Evolutionary conservation across 2,329 filamentous ascomycete genomes (phyloP), one percentile per base, ranked within the genome.

Genomic region (Xylaria arbuscula): DNA sequence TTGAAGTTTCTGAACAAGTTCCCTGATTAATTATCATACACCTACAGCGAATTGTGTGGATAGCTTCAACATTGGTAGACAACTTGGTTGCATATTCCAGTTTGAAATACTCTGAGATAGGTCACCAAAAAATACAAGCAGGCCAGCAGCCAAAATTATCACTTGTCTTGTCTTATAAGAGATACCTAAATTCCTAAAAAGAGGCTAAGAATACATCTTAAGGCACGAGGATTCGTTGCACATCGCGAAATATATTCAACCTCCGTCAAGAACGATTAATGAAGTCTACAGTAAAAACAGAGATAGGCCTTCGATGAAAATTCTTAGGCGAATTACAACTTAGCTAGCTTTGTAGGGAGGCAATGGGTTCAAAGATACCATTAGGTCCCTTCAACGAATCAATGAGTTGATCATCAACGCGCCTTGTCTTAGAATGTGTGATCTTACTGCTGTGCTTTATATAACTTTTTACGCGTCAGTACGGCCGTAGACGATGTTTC

Each of bases 301-400:
- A 45, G 36, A 28, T 7, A 45, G 17, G 17, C 13, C 22, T 45
- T 45, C 40, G 28, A 22, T 51, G 32, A 40, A 54, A 15, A 22
- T 4, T 55, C 22, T 54, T 15, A 22, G 19, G 40, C 54, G 62
- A 34, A 54, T 59, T 11, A 38, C 28, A 24, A 15, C 42, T 50
- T 62, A 19, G 32, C 56, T 24, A 45, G 28, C 38, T 48, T 58
- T 54, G 61, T 53, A 47, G 38, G 36, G 53, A 28, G 22, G 48
- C 19, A 61, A 24, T 36, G 51, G 53, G 48, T 57, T 22, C 34
- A 22, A 36, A 10, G 40, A 22, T 40, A 62, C n/a, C 40, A 17
- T 28, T 56, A 48, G 13, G 61, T 40, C 50, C 38, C 34, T 11
- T 57, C 34, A 22, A 17, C 22, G 53, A 55, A 45, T 42, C 56